These are phyloP conservation scores for Blastobotrys capitulatus DNA, from an alignment of 1,139 yeast species.

Conservation along the genomic window DNA sequence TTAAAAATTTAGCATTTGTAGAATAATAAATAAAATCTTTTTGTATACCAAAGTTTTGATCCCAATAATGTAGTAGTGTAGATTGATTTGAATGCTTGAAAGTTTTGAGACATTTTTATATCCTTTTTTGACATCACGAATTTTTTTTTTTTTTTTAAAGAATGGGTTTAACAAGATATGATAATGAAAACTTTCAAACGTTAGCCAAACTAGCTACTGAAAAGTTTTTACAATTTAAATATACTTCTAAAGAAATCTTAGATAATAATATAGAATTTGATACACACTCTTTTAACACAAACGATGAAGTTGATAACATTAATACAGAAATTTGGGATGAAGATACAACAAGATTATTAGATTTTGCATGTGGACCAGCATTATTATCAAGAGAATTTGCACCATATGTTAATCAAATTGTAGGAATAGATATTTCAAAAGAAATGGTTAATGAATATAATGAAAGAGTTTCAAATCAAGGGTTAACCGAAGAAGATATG, in stretches of 20 bases:
- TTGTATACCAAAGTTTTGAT: too few species aligned
- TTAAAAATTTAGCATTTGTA: neutral
- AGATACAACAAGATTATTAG: conserved; percentile 24
- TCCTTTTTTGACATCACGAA: too few species aligned
- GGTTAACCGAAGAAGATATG: conserved; percentile 21
- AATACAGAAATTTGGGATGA: conserved; percentile 8
- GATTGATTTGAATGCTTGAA: neutral
- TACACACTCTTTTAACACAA: neutral
- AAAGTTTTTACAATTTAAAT: conserved; percentile 2
- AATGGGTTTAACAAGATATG: neutral
- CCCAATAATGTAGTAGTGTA: neutral
- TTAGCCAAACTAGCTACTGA: conserved; percentile 3
- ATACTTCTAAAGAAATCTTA: neutral
- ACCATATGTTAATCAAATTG: conserved; percentile 22
- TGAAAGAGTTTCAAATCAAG: conserved; percentile 19
- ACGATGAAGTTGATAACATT: neutral
- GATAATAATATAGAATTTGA: neutral
- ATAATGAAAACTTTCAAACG: conserved; percentile 4
- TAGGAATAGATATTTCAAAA: conserved; percentile 29
- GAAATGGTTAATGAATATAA: conserved; percentile 27
- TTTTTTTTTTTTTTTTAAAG: conserved; percentile 1
- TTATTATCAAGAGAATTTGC: conserved; percentile 26
- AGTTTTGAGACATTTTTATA: too few species aligned
- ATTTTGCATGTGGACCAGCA: conserved; percentile 33
- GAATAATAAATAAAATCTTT: neutral